phyloP scores from a whole-genome alignment of 495 filamentous ascomycete genomes.

The Penicillium verhagenii region DNA sequence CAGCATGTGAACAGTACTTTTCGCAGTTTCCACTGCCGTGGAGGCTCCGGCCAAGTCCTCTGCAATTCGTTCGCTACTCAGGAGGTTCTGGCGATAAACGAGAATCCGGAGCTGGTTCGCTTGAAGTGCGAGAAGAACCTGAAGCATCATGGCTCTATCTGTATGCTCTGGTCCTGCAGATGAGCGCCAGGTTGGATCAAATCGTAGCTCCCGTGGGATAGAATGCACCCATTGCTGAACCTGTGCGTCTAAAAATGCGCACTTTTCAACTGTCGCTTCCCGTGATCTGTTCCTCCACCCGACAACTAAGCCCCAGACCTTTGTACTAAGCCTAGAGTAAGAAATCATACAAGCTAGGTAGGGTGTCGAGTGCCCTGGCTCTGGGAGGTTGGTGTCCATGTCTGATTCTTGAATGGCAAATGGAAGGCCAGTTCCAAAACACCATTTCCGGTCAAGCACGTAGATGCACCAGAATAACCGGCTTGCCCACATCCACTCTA shows the following conservation, averaged over 20 bases:
- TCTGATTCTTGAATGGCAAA: conserved; percentile 78
- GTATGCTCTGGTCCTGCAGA: conserved; percentile 30
- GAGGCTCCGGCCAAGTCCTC: conserved; percentile 62
- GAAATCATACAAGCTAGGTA: conserved; percentile 56
- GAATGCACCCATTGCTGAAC: conserved; percentile 74
- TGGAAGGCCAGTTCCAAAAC: conserved; percentile 76
- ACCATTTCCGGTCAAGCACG: conserved; percentile 76
- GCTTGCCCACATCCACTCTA: conserved; percentile 60
- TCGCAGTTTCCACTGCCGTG: conserved; percentile 69
- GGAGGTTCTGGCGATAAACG: conserved; percentile 74
- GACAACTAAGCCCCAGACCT: conserved; percentile 65
- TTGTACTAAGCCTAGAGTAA: conserved; percentile 69
- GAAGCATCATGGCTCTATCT: conserved; percentile 35
- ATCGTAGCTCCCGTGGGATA: conserved; percentile 52
- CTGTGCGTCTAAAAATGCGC: conserved; percentile 69
- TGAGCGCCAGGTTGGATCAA: conserved; percentile 44
- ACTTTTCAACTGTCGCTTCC: conserved; percentile 57
- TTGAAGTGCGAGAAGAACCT: conserved; percentile 60
- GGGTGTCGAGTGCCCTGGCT: conserved; percentile 49
- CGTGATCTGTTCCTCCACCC: conserved; percentile 45
- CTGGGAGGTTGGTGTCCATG: conserved; percentile 72
- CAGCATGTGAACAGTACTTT: conserved; percentile 72
- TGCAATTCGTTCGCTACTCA: conserved; percentile 67
- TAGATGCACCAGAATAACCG: conserved; percentile 83
- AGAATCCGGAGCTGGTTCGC: conserved; percentile 79